Base-by-base conservation (phyloP, 139 green algal genomes). In the Chlorella sp. region DNA sequence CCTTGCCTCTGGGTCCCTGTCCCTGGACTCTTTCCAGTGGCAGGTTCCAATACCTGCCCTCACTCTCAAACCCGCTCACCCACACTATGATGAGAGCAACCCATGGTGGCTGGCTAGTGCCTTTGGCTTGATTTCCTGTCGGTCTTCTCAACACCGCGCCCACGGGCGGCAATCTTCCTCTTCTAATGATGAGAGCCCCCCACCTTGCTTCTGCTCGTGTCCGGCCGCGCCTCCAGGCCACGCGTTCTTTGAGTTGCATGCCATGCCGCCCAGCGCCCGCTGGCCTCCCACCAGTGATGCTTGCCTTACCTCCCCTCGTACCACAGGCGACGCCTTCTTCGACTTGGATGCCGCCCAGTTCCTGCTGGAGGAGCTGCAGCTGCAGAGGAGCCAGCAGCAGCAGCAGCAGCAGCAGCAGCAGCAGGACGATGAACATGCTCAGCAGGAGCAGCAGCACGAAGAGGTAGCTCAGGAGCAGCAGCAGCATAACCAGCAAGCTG, bases 281-380 rank as follows among this genome's bases (percentile, higher is more conserved):
- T 7, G 95, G 0, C 16, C 68, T 77, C 16, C 21, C 7, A 16
- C 68, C n/a, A n/a, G n/a, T n/a, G n/a, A 73, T 73, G 26, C 66
- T 9, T 14, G 48, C 28, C 30, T 69, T 28, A 12, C 26, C 42
- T 40, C 71, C 16, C 2, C n/a, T 11, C 71, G 3, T 19, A 1
- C 4, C 39, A 68, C 68, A 88, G 84, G 96, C 0, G 97, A 98
- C 87, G 95, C 97, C 1, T 97, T 98, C 87, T 98, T 99, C 78
- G 97, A 99, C 77, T 36, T 91, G 9, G 96, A 98, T 78, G 96
- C 95, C 18, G 96, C 96, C 0, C 37, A 90, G 15, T 98, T 98
- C 84, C 83, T 98, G 80, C 88, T 96, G 76, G 78, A 89, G 22
- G 86, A 95, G 73, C 87, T 97, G 79, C 39, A 68, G 34, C 34